Base-by-base conservation (phyloP, 257 asterid species). In the Nicotiana paniculata region DNA sequence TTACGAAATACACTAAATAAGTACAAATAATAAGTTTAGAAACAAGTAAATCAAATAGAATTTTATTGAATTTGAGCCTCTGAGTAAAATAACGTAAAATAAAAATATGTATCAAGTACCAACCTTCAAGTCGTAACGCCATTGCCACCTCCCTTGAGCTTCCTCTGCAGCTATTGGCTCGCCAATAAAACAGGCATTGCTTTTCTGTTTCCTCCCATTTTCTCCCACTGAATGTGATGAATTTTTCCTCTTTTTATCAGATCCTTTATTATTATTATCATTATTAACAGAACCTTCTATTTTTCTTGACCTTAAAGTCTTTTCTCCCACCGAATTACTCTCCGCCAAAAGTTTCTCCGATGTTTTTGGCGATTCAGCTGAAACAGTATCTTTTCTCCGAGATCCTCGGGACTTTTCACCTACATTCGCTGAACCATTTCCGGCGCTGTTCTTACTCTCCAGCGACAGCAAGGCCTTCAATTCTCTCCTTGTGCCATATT, bases 41-140 rank as follows among this genome's bases (percentile, higher is more conserved):
- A 43, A 43, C 51, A 43, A 43, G 51, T 43, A 43, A 43, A 43
- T 9, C 12, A 43, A 43, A 43, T 43, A 43, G 51, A 9, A 43
- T 43, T 43, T 43, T 0, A 43, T 43, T 0, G 51, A 43, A 43
- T 43, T 43, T 43, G 51, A 43, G 51, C 51, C 12, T 43, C 9
- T 43, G 48, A 43, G 51, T 43, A 43, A 43, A 43, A 8, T 43
- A 43, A 43, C 2, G 51, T 2, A 43, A 43, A 43, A 43, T 11
- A 9, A 16, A 32, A 9, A n/a, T 32, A 54, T 63, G 55, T 30
- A 78, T 9, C 30, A 35, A 76, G 30, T 37, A 84, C 55, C 59
- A 43, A 95, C 99, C 99, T 93, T 95, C 77, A 95, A 83, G 18
- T 95, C 96, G n/a, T 93, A 93, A 24, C 99, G 91, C 99, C 99